Evolutionary conservation across 73 alveolate genomes (phyloP).

Genomic region (Paramecium biaurelia): DNA sequence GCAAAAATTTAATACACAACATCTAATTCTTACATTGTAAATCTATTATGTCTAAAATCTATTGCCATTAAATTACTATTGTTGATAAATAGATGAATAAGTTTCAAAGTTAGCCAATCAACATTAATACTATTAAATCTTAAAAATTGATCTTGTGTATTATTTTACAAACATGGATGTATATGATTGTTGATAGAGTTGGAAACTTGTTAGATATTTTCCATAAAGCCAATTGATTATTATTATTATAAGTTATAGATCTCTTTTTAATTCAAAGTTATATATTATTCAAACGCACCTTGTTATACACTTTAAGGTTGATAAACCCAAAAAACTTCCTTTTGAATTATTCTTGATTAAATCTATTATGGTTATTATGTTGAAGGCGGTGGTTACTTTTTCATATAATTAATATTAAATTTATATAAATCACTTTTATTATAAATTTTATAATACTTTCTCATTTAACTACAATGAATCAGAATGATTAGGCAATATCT

Average conservation of each 20-base stretch:
- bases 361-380: not conserved
- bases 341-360: not conserved
- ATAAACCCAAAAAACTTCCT: not conserved
- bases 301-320: not conserved
- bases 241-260: conserved; percentile 18
- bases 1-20: not conserved
- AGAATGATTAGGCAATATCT: not conserved
- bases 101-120: conserved; percentile 26
- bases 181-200: not conserved
- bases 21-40: not conserved
- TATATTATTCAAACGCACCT: not conserved
- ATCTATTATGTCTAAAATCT: conserved; percentile 26
- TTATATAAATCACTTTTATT: not conserved
- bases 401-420: not conserved
- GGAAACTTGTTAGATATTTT: not conserved
- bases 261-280: not conserved
- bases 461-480: not conserved
- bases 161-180: conserved; percentile 13
- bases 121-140: conserved; percentile 33
- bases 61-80: not conserved
- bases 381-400: not conserved
- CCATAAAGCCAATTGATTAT: not conserved
- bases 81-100: not conserved
- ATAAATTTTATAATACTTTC: not conserved
- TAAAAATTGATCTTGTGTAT: not conserved